Conservation (phyloP, 495 filamentous ascomycete genomes). For the Jackrogersella multiformis region DNA sequence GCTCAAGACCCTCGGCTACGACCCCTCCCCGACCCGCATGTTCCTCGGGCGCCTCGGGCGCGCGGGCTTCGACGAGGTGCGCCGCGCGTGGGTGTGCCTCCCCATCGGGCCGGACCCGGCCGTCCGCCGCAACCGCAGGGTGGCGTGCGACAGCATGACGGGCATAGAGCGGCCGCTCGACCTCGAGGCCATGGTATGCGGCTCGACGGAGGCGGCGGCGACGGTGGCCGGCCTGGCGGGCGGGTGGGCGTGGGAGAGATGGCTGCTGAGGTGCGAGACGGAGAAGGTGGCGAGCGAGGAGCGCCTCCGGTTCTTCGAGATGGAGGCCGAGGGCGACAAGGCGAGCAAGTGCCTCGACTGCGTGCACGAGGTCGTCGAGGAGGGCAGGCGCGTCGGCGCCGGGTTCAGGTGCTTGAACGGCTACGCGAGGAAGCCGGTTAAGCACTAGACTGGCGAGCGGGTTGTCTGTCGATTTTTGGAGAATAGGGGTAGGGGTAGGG, state of each 20-base stretch:
- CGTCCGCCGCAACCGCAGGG: slow-evolving; percentile 48
- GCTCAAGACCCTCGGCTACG: slow-evolving; percentile 86
- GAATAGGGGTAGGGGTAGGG: neutral
- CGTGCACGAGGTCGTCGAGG: slow-evolving; percentile 81
- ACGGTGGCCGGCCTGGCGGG: slow-evolving; percentile 83
- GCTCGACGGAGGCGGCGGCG: slow-evolving; percentile 76
- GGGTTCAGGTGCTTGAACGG: slow-evolving; percentile 89
- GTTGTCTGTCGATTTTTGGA: neutral
- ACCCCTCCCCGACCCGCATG: slow-evolving; percentile 79
- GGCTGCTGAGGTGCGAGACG: slow-evolving; percentile 85
- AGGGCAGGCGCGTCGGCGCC: slow-evolving; percentile 78
- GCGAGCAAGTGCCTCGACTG: slow-evolving; percentile 72
- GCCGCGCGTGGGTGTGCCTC: slow-evolving; percentile 88
- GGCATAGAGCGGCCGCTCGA: slow-evolving; percentile 61
- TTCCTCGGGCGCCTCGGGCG: slow-evolving; percentile 79
- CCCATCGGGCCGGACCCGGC: slow-evolving; percentile 77
- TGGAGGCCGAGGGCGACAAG: slow-evolving; percentile 52
- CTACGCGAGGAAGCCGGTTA: slow-evolving; percentile 83
- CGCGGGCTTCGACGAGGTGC: slow-evolving; percentile 78
- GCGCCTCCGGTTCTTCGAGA: slow-evolving; percentile 60
- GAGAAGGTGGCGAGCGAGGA: slow-evolving; percentile 78
- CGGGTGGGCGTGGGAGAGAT: slow-evolving; percentile 95
- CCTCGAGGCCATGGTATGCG: slow-evolving; percentile 72
- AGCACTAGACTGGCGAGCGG: neutral
- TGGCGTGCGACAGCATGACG: slow-evolving; percentile 43